phyloP scores from a whole-genome alignment of 768 basidiomycete genomes.

The Russula lepida region DNA sequence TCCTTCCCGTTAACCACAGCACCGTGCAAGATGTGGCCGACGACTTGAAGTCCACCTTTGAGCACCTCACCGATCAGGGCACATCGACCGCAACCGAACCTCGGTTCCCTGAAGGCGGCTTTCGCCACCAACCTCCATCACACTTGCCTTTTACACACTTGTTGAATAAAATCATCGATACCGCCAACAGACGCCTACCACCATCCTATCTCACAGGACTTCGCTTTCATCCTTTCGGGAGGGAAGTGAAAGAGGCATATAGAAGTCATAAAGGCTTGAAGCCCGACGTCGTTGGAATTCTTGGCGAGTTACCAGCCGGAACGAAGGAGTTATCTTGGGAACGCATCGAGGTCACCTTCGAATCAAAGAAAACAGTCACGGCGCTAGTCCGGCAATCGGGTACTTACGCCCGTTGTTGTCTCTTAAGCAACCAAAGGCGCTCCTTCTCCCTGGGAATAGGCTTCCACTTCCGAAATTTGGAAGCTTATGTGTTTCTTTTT shows the following conservation, averaged over 20 bases:
- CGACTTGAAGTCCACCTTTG: background rate
- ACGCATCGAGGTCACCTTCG: background rate
- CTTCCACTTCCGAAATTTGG: background rate
- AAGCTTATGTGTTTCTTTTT: background rate
- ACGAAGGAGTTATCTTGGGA: background rate
- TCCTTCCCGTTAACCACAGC: background rate
- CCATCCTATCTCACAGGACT: background rate
- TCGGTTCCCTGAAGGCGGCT: background rate
- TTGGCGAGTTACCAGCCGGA: background rate
- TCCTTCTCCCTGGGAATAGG: background rate
- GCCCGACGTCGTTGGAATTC: background rate
- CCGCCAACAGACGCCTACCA: background rate
- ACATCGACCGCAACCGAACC: background rate
- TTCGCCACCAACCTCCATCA: background rate
- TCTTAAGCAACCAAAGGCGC: background rate
- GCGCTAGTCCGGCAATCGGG: background rate
- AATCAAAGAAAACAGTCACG: background rate
- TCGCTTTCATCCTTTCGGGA: background rate
- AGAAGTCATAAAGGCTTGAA: background rate
- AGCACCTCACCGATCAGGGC: background rate
- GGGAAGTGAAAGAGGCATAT: background rate
- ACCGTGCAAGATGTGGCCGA: background rate
- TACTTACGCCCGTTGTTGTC: background rate
- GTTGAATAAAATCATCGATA: background rate
- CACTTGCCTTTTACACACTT: background rate